Base-by-base conservation (phyloP, 108 stramenopile genomes). In the Nannochloropsis gaditana region DNA sequence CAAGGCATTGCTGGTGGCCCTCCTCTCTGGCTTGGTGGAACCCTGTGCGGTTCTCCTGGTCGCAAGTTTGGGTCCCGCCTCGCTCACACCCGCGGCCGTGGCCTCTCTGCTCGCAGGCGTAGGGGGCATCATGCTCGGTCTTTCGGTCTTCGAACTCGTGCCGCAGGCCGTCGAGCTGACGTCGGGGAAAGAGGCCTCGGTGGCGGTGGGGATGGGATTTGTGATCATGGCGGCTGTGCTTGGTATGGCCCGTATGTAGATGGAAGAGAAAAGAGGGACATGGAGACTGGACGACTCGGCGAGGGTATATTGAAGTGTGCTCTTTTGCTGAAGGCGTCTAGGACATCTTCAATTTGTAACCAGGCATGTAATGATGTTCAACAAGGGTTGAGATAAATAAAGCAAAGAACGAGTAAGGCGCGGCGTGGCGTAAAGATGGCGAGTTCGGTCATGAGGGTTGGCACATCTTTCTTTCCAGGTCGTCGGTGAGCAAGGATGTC, bases 1-100 rank as follows among this genome's bases (percentile, higher is more conserved):
- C 86, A 93, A 92, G 79, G 95, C 92, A 21, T 94, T 95, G 86
- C 43, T 90, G 44, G 93, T 91, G 91, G 93, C 91, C 5, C 82
- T 85, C 79, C 79, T 94, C 10, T 92, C 92, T 0, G 95, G 95
- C 5, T 1, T 93, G 42, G 89, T 93, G 43, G 94, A 94, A 89
- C 59, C 59, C 15, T 15, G 19, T 73, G 59, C 19, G n/a, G 59
- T 73, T 15, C n/a, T 73, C 19, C 3, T 73, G 4, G 59, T 73
- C 2, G 59, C 59, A 15, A n/a, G 15, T 3, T 4, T 73, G 59
- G 59, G 59, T 2, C 59, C 59, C 59, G 15, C 59, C 5, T 73
- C 59, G 19, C n/a, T 73, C 19, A 73, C 59, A n/a, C 59, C 59
- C n/a, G 59, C 59, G n/a, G 59, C n/a, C 19, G 59, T 73, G 59